Evolutionary conservation across 805 yeast genomes (phyloP).

Genomic region (Metahyphopichia silvanorum): DNA sequence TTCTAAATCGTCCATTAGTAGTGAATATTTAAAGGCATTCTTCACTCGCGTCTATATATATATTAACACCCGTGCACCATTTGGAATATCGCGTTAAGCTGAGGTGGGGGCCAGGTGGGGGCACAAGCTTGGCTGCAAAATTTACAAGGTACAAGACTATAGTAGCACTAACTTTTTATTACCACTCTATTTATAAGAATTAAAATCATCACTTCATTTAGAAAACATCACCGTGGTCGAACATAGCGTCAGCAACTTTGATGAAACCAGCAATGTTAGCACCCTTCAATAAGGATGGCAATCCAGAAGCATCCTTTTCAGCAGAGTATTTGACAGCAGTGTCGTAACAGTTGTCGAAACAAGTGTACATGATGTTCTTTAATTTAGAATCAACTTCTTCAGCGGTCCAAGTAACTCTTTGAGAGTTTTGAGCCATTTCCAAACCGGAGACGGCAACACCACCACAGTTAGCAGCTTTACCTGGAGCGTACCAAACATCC

Average conservation of each 20-base stretch:
- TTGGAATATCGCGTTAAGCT: too few species aligned
- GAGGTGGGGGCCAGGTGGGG: too few species aligned
- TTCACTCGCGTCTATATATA: too few species aligned
- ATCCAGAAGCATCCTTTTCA: conserved; percentile 53
- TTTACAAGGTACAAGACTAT: too few species aligned
- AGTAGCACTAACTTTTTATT: too few species aligned
- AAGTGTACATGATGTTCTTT: conserved; percentile 87
- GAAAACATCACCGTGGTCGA: conserved; percentile 86
- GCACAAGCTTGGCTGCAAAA: too few species aligned
- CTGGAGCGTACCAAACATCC: conserved; percentile 96
- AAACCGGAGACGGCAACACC: conserved; percentile 99
- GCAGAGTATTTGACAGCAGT: conserved; percentile 80
- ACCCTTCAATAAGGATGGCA: conserved; percentile 97
- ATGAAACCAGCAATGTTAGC: conserved; percentile 99
- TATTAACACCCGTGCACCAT: too few species aligned
- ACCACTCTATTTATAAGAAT: too few species aligned
- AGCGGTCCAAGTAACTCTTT: conserved; percentile 83
- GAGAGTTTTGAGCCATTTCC: conserved; percentile 99
- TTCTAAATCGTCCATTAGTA: too few species aligned
- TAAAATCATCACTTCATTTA: conserved; percentile 15
- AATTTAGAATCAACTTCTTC: conserved; percentile 92
- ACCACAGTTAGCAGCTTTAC: conserved; percentile 99
- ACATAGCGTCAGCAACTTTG: conserved; percentile 98
- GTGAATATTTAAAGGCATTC: too few species aligned
- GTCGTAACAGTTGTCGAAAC: conserved; percentile 89